Conservation (phyloP, 1,139 yeast genomes). For the Hyphopichia khmerensis region DNA sequence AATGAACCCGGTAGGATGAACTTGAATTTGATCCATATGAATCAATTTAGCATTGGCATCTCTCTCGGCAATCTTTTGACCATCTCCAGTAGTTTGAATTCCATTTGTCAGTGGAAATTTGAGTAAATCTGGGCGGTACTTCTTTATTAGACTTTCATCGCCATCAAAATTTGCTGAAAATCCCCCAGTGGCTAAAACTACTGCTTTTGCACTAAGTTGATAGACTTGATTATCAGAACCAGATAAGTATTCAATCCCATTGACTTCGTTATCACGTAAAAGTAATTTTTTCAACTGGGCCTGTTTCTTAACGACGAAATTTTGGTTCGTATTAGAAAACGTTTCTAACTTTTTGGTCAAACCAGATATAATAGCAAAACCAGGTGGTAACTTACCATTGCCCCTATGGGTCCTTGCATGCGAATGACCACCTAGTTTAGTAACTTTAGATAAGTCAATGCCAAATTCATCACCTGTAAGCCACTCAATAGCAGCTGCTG, state of each 20-base stretch:
- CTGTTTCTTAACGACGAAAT: conserved; percentile 20
- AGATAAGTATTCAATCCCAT: conserved; percentile 21
- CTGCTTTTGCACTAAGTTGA: conserved; percentile 13
- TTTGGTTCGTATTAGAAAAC: conserved; percentile 11
- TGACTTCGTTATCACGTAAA: conserved; percentile 12
- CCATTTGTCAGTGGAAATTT: conserved; percentile 38
- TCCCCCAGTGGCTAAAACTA: conserved; percentile 42
- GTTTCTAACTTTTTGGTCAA: conserved; percentile 20
- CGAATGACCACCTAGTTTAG: conserved; percentile 37
- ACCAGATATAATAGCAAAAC: conserved; percentile 32
- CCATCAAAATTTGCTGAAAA: conserved; percentile 30
- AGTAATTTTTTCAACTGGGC: conserved; percentile 19
- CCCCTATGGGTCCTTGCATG: conserved; percentile 40
- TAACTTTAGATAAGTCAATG: conserved; percentile 28
- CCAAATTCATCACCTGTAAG: conserved; percentile 18
- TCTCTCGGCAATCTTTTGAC: conserved; percentile 31
- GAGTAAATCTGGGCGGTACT: conserved; percentile 32
- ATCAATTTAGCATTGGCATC: conserved; percentile 31
- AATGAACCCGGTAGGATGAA: conserved; percentile 42
- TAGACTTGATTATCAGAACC: conserved; percentile 7
- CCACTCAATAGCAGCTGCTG: conserved; percentile 34
- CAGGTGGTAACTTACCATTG: conserved; percentile 31
- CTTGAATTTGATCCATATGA: conserved; percentile 38
- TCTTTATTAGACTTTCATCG: conserved; percentile 17
- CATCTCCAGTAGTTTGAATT: conserved; percentile 36